These are phyloP conservation scores for Fusarium anguioides DNA, from an alignment of 2,329 filamentous ascomycete genomes.

Conservation along the genomic window DNA sequence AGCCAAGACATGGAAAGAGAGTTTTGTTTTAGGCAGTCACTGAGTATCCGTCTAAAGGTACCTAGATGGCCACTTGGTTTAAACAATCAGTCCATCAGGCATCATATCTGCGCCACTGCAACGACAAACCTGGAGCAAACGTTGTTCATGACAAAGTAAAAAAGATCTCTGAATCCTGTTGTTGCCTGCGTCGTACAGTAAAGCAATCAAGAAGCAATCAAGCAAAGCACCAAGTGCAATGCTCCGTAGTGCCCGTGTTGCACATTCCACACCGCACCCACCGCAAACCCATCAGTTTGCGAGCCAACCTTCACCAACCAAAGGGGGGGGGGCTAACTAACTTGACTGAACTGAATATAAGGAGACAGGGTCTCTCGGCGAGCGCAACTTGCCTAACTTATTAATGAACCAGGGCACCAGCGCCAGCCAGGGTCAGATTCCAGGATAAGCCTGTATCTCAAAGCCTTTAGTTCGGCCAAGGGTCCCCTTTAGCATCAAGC, in stretches of 20 bases:
- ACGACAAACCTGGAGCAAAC: conserved; percentile 18
- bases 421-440: conserved; percentile 23
- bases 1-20: conserved; percentile 13
- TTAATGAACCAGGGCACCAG: conserved; percentile 29
- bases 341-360: too few species aligned
- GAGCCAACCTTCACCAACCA: conserved; percentile 33
- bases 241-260: conserved; percentile 15
- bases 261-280: conserved; percentile 45
- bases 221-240: too few species aligned
- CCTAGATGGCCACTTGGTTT: background rate
- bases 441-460: conserved; percentile 35
- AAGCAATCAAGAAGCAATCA: background rate
- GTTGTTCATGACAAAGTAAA: conserved; percentile 1
- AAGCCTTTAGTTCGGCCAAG: conserved; percentile 32
- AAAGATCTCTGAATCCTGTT: conserved; percentile 6
- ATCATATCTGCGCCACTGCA: background rate
- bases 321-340: conserved; percentile 8
- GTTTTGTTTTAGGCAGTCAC: background rate
- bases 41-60: background rate
- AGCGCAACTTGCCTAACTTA: conserved; percentile 27
- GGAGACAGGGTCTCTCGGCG: conserved; percentile 23
- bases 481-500: conserved; percentile 42
- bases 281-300: conserved; percentile 40
- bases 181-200: background rate
- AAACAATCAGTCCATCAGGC: background rate